Conservation (phyloP, 129 eudicot species). For the Flaveria brownii region DNA sequence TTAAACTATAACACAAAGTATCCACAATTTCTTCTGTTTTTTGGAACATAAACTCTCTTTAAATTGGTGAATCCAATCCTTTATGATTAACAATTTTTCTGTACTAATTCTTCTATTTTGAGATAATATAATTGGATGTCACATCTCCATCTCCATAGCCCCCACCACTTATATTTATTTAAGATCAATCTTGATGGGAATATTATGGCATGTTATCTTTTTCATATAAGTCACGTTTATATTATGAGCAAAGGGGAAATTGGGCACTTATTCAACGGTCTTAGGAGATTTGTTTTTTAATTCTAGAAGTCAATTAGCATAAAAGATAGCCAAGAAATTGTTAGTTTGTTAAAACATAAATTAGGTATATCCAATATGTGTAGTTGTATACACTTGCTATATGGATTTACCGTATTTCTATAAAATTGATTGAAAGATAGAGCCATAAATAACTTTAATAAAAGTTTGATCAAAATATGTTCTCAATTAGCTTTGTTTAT, state of each 20-base stretch:
- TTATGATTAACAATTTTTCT: neutral
- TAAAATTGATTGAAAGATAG: too few relatives aligned
- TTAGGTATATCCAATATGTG: neutral
- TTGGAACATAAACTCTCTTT: neutral
- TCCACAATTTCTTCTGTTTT: neutral
- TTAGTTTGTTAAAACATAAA: neutral
- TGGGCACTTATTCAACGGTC: neutral
- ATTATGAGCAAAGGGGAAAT: neutral
- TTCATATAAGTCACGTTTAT: constrained; percentile 1
- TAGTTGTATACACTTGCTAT: too few relatives aligned
- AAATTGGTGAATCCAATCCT: neutral
- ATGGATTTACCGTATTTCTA: too few relatives aligned
- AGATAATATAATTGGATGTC: neutral
- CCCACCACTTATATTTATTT: neutral
- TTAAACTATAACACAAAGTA: neutral
- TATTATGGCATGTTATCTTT: constrained; percentile 2
- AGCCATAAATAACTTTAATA: too few relatives aligned
- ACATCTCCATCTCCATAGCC: neutral
- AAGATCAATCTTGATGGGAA: neutral
- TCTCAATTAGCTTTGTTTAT: too few relatives aligned
- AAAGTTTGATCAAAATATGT: too few relatives aligned
- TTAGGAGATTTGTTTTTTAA: neutral
- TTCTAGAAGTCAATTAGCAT: neutral
- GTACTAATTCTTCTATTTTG: neutral
- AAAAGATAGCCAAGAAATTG: neutral